Evolutionary conservation across 1,284 basidiomycete species (phyloP), one percentile per base, ranked within the genome.

Genomic region (Cryptococcus sp.): DNA sequence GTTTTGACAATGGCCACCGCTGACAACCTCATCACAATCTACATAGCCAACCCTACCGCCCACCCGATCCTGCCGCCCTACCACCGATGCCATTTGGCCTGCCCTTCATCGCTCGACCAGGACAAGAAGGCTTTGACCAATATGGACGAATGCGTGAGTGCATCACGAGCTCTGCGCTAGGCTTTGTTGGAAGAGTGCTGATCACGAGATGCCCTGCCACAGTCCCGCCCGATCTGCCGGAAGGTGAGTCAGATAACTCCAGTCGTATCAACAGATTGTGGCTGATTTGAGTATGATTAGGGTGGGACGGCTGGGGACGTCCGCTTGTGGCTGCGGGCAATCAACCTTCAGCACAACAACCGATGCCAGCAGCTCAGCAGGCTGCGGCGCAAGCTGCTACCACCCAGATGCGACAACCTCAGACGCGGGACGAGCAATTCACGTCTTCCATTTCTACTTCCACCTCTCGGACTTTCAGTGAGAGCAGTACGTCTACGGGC

Each of bases 261-360:
- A n/a, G 20, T 19, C 22, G 0, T 34, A n/a, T 29, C 40, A 44
- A 22, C 39, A 39, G 34, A n/a, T n/a, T 10, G n/a, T 15, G 19
- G 22, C 29, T 51, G 20, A 7, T 40, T 20, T 34, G 16, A 8
- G n/a, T 38, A 7, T 10, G 46, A 25, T 6, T 52, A 72, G 72
- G 72, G 38, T 74, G 66, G 65, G 72, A 74, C 45, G 72, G 72
- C 2, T 74, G 72, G 72, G 72, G 72, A 47, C 58, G 72, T 48
- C 72, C 72, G 0, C 59, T 72, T 53, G 67, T 74, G 16, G 46
- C 60, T 15, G 55, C 57, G 16, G 58, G 53, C 40, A 55, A 59
- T 44, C 61, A 54, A 41, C 51, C 49, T 26, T 45, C 50, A 7
- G 50, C 49, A 29, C 59, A 47, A 54, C 37, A 13, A 48, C 67